Percentiles rank a stretch among this genome's conserved stretches.
phyloP scores from a whole-genome alignment of 805 yeast species.

The Myxozyma monticola region DNA sequence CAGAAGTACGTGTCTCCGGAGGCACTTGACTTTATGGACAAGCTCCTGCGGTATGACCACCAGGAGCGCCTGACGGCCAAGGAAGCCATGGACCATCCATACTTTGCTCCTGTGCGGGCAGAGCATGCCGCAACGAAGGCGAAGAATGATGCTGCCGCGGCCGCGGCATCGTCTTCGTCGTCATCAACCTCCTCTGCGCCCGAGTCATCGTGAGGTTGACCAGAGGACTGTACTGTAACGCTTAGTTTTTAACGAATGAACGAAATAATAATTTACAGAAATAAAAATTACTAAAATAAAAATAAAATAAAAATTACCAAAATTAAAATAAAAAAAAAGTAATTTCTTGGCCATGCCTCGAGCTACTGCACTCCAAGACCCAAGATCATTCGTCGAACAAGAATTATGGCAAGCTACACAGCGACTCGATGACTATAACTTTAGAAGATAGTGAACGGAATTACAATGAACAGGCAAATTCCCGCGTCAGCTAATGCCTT shows the following conservation, averaged over 20 bases:
- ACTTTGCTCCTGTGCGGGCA: conserved; percentile 40
- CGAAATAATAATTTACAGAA: too few relatives aligned
- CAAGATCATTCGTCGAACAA: too few relatives aligned
- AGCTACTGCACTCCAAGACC: too few relatives aligned
- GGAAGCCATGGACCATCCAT: conserved; percentile 76
- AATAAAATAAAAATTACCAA: background rate
- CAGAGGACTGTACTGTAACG: background rate
- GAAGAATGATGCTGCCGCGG: too few relatives aligned
- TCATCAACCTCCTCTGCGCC: background rate
- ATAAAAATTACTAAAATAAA: too few relatives aligned
- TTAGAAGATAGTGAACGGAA: too few relatives aligned
- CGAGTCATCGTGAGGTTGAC: background rate
- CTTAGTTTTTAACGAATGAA: too few relatives aligned
- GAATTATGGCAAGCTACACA: too few relatives aligned
- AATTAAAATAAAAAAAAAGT: too few relatives aligned
- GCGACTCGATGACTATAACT: too few relatives aligned
- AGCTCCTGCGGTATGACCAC: conserved; percentile 80
- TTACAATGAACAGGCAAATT: too few relatives aligned
- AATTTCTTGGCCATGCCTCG: background rate
- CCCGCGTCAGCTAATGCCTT: too few relatives aligned
- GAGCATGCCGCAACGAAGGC: conserved; percentile 24
- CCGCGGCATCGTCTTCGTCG: background rate
- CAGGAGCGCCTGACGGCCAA: conserved; percentile 83
- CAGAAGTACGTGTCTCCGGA: conserved; percentile 66
- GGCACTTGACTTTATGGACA: conserved; percentile 77